Evolutionary conservation across 1,139 yeast genomes (phyloP).

Genomic region (Geotrichum citri-aurantii): DNA sequence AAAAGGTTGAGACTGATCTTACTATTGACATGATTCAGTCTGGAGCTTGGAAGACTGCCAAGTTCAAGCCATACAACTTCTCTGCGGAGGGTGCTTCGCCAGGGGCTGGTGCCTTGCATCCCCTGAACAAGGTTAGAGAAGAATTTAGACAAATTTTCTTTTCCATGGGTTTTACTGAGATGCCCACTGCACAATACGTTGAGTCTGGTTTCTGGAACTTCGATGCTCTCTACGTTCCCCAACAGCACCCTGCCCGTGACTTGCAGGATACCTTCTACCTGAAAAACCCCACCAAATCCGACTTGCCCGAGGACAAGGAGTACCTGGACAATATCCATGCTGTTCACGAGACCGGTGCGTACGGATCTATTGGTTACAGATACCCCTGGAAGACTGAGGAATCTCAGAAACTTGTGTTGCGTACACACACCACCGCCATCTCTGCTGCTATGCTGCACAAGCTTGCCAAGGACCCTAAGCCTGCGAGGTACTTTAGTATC

Average conservation of each 20-base stretch:
- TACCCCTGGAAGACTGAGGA: conserved; percentile 95
- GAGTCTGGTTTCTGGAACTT: conserved; percentile 99
- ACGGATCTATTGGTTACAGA: conserved; percentile 94
- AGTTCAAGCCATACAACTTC: conserved; percentile 94
- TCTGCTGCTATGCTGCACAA: conserved; percentile 83
- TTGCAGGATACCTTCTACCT: conserved; percentile 96
- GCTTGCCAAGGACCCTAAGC: conserved; percentile 84
- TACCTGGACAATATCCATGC: conserved; percentile 73
- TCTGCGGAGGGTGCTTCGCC: conserved; percentile 90
- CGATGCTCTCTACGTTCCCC: conserved; percentile 93
- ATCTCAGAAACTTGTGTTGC: conserved; percentile 81
- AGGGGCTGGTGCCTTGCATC: conserved; percentile 89
- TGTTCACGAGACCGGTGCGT: conserved; percentile 87
- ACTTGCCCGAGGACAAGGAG: conserved; percentile 69
- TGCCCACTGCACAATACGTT: conserved; percentile 97
- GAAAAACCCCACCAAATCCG: conserved; percentile 81
- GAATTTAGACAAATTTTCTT: conserved; percentile 97
- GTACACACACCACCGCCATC: conserved; percentile 97
- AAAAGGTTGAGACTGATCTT: conserved; percentile 83
- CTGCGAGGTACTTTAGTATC: conserved; percentile 87
- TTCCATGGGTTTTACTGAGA: conserved; percentile 95
- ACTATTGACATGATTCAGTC: conserved; percentile 79
- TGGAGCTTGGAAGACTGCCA: conserved; percentile 76
- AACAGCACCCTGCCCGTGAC: conserved; percentile 99
- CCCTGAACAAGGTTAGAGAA: conserved; percentile 91